Evolutionary conservation across 1,139 yeast genomes (phyloP).

Genomic region (Meyerozyma sp.): DNA sequence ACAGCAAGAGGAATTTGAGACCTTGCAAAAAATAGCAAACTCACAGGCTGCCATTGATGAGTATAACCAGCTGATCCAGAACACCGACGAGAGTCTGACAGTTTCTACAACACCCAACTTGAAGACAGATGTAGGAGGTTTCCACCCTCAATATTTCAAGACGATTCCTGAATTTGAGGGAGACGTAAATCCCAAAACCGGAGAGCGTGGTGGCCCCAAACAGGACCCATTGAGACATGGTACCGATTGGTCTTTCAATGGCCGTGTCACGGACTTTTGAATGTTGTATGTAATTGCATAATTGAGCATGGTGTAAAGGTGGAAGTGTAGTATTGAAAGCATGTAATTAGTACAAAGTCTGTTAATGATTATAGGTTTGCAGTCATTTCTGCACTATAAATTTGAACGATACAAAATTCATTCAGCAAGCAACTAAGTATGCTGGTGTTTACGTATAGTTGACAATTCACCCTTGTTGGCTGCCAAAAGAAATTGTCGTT

Average conservation of each 20-base stretch:
- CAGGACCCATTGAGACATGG: slow-evolving; percentile 86
- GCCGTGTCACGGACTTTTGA: slow-evolving; percentile 91
- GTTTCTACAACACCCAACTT: slow-evolving; percentile 26
- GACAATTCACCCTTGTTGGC: neutral
- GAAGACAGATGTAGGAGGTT: slow-evolving; percentile 56
- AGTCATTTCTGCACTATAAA: neutral
- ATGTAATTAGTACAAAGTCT: neutral
- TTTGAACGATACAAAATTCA: neutral
- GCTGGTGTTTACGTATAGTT: too few species aligned
- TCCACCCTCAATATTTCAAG: slow-evolving; percentile 66
- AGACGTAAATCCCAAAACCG: slow-evolving; percentile 85
- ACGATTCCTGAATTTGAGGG: slow-evolving; percentile 96
- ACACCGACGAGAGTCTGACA: slow-evolving; percentile 14
- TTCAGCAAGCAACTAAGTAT: too few species aligned
- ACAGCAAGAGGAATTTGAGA: slow-evolving; percentile 91
- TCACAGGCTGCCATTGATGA: slow-evolving; percentile 79
- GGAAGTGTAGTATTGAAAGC: too few species aligned
- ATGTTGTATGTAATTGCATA: slow-evolving; percentile 2
- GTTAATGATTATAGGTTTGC: neutral
- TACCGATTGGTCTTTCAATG: slow-evolving; percentile 93
- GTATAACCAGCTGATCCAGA: slow-evolving; percentile 46
- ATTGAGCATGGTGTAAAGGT: neutral
- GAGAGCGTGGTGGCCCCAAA: slow-evolving; percentile 97
- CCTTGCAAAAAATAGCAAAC: slow-evolving; percentile 72
- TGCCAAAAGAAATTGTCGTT: neutral